Conservation (phyloP, 306 rosid genomes). For the Purshia tridentata region DNA sequence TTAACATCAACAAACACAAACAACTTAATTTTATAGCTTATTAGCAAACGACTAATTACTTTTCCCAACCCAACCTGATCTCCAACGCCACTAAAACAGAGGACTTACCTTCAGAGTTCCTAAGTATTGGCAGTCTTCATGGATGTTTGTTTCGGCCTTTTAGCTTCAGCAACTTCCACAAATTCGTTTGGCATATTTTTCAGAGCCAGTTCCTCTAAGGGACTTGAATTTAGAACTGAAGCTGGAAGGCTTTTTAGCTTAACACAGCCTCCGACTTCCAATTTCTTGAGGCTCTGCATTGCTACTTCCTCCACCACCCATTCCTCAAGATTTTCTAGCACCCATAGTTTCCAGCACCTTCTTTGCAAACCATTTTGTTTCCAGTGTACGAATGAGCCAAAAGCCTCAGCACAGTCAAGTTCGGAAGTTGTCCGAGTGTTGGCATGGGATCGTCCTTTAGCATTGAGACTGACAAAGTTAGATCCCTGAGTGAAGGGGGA, state of each 20-base stretch:
- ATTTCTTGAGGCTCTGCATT: constrained; percentile 6
- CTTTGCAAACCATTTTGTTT: not conserved
- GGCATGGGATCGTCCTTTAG: constrained; percentile 7
- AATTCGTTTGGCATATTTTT: not conserved
- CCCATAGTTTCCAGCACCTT: constrained; percentile 9
- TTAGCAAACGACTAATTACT: no score
- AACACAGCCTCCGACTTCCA: not conserved
- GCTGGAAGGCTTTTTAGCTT: not conserved
- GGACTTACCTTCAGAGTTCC: no score
- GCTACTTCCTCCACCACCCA: constrained; percentile 10
- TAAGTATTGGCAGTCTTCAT: no score
- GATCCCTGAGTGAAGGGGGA: constrained; percentile 1
- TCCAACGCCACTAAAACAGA: no score
- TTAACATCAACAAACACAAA: no score
- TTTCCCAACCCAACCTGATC: no score
- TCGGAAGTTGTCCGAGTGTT: not conserved
- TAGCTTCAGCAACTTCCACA: not conserved
- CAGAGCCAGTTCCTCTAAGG: not conserved
- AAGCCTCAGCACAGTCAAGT: constrained; percentile 4
- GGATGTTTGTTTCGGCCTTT: not conserved
- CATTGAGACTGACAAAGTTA: constrained; percentile 9
- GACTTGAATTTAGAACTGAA: not conserved
- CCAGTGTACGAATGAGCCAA: constrained; percentile 7
- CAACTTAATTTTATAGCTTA: no score
- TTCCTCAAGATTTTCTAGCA: not conserved